Conservation (phyloP, 2,329 filamentous ascomycete genomes). For the Chaetoscypha palmicola region DNA sequence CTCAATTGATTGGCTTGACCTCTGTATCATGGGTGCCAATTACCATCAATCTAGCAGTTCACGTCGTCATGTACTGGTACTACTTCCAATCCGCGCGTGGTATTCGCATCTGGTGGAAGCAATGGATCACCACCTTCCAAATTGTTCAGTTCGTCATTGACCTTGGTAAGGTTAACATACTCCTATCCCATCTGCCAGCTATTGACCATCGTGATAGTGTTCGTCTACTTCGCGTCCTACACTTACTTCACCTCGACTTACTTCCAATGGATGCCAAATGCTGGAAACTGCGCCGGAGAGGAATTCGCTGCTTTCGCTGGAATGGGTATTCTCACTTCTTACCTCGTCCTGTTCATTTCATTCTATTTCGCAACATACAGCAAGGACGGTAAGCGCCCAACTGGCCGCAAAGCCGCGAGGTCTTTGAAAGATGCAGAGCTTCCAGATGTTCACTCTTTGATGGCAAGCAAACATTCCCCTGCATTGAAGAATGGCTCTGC, state of each 20-base stretch:
- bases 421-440: slow-evolving; percentile 39
- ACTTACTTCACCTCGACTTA: slow-evolving; percentile 94
- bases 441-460: slow-evolving; percentile 29
- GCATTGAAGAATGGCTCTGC: slow-evolving; percentile 34
- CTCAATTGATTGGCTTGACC: slow-evolving; percentile 86
- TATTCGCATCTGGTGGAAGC: slow-evolving; percentile 98
- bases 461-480: slow-evolving; percentile 40
- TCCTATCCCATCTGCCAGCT: background rate
- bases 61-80: slow-evolving; percentile 99
- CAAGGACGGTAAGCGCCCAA: slow-evolving; percentile 73
- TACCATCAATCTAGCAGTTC: slow-evolving; percentile 83
- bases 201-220: slow-evolving; percentile 49
- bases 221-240: slow-evolving; percentile 99
- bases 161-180: slow-evolving; percentile 55
- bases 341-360: slow-evolving; percentile 95
- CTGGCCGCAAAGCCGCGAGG: slow-evolving; percentile 65
- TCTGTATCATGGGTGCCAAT: slow-evolving; percentile 94
- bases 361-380: slow-evolving; percentile 98
- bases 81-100: slow-evolving; percentile 98
- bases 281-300: slow-evolving; percentile 84
- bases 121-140: slow-evolving; percentile 97
- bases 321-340: slow-evolving; percentile 86
- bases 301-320: slow-evolving; percentile 93
- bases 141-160: slow-evolving; percentile 97
- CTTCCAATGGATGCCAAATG: slow-evolving; percentile 76